Base-by-base conservation (phyloP, 257 asterid species). In the Lantana camara region DNA sequence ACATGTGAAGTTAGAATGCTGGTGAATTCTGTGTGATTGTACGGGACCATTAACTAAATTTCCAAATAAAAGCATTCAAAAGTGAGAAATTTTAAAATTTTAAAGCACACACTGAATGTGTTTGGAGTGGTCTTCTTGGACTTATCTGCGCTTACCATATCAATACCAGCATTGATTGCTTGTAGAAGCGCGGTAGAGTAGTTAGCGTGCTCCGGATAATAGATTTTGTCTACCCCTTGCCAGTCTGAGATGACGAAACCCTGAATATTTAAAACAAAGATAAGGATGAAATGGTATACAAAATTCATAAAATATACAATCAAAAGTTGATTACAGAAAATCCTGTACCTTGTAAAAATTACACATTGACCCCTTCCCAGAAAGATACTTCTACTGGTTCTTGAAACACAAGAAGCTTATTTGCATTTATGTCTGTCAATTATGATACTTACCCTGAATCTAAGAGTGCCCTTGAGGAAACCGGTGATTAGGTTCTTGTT, bases 191-290 rank as follows among this genome's bases (percentile, higher is more conserved):
- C 73, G 32, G 57, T 21, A 2, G 83, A 69, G 38, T 74, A 82
- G 57, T 76, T 76, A 19, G 75, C 42, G 53, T 75, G 84, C 4
- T 21, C 22, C n/a, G 87, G 73, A 14, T 24, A 3, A 19, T 67
- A 46, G 15, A 75, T 75, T 40, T 30, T 75, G 54, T 82, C 87
- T 12, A 81, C 53, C 57, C 87, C 87, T 67, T 78, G 61, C 75
- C 75, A 78, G 61, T 82, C 87, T 9, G 87, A 70, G 67, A 78
- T 78, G 27, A 78, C 82, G 44, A 81, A 78, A 5, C 84, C 84
- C 87, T 81, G 50, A 17, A 54, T 48, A 9, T 8, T 24, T 12
- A 9, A n/a, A 5, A 45, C 48, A 41, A 42, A 51, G 9, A 24
- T 10, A 2, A 35, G 7, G 45, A 40, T 19, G 16, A 45, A 17